A percentile compares a stretch with the other conserved stretches of the same genome.
These are phyloP conservation scores for Phyllosticta citriasiana DNA, from an alignment of 2,329 filamentous ascomycete genomes.

Conservation along the genomic window DNA sequence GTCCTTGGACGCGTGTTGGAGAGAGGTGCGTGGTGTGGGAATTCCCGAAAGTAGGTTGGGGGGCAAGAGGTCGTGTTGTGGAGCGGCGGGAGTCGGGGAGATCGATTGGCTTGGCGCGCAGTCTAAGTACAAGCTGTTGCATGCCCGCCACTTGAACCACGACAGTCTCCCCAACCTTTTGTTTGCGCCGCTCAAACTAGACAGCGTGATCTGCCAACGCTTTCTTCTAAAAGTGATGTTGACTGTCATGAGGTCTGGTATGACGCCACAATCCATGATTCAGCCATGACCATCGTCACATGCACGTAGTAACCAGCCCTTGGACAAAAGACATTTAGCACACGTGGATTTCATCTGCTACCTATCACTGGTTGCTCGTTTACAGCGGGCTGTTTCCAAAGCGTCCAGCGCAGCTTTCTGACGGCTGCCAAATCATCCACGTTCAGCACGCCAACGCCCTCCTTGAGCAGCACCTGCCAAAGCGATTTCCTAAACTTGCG, in stretches of 20 bases:
- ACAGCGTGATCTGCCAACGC: not conserved
- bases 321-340: not conserved
- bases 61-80: not conserved
- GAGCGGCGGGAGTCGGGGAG: not conserved
- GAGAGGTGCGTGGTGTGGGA: not conserved
- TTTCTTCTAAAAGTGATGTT: not conserved
- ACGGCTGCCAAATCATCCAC: conserved; percentile 14
- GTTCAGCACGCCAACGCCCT: conserved; percentile 17
- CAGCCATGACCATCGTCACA: not conserved
- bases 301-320: not conserved
- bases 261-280: not conserved
- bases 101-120: not conserved
- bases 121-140: not conserved
- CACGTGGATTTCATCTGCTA: not conserved
- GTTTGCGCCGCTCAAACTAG: not conserved
- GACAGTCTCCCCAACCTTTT: not conserved
- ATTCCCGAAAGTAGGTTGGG: not conserved
- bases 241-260: not conserved
- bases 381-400: not conserved
- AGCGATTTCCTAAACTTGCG: conserved; percentile 17
- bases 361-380: not conserved
- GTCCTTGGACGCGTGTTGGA: not conserved
- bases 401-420: not conserved
- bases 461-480: conserved; percentile 15
- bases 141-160: not conserved